A percentile compares a stretch with the other conserved stretches of the same genome.
Evolutionary conservation across 495 filamentous ascomycete genomes (phyloP).

Genomic region (Evernia prunastri): DNA sequence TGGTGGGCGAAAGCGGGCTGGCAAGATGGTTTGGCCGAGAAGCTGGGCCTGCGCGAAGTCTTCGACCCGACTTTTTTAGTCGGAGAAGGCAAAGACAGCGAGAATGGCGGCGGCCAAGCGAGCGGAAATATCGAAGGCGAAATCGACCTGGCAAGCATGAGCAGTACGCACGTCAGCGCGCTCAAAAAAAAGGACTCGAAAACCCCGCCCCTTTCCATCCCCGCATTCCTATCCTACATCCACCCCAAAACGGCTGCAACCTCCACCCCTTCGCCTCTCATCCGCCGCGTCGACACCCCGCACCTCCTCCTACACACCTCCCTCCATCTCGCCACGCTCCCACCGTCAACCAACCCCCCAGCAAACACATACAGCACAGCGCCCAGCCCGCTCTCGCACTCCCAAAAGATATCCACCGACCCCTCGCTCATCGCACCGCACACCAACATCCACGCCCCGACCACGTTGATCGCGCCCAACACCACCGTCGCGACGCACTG

Average conservation of each 20-base stretch:
- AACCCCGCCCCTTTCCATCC: conserved; percentile 38
- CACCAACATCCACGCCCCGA: conserved; percentile 66
- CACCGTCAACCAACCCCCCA: conserved; percentile 59
- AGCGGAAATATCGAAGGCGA: conserved; percentile 46
- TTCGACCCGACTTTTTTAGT: conserved; percentile 36
- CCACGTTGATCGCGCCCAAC: conserved; percentile 77
- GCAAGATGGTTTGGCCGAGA: conserved; percentile 73
- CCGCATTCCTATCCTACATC: conserved; percentile 73
- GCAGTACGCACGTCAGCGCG: conserved; percentile 44
- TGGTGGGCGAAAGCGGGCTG: conserved; percentile 93
- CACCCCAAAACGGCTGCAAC: conserved; percentile 47
- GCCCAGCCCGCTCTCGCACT: conserved; percentile 56
- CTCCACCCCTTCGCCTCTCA: conserved; percentile 44
- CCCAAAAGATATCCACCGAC: conserved; percentile 66
- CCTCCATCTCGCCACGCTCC: conserved; percentile 74
- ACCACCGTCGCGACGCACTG: conserved; percentile 75
- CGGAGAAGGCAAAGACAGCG: conserved; percentile 28
- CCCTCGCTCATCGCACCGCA: conserved; percentile 64
- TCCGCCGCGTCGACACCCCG: conserved; percentile 82
- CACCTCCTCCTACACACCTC: conserved; percentile 73
- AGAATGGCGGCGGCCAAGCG: conserved; percentile 37
- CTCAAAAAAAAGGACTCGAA: conserved; percentile 16
- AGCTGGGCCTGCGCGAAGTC: conserved; percentile 65
- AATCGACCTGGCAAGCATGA: conserved; percentile 57
- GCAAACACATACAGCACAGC: conserved; percentile 48